Percentiles rank a stretch among this genome's conserved stretches.
phyloP scores from a whole-genome alignment of 805 yeast genomes.

The Candida hungchunana region DNA sequence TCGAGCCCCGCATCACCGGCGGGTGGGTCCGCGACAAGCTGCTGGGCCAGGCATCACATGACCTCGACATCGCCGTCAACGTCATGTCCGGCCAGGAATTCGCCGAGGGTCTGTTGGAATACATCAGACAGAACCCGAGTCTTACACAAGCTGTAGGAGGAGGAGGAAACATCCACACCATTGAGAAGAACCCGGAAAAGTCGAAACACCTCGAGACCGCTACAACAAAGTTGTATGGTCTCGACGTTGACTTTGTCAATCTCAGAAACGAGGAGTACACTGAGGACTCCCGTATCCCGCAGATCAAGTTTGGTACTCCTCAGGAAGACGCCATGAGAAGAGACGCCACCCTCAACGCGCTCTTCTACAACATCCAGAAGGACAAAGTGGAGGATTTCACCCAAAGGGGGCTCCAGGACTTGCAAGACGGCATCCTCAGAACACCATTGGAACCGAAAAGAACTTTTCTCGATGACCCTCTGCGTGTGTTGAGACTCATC shows the following conservation, averaged over 20 bases:
- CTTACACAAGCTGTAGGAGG: conserved; percentile 32
- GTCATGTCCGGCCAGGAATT: conserved; percentile 80
- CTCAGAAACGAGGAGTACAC: conserved; percentile 84
- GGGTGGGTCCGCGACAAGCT: conserved; percentile 98
- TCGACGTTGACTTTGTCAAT: conserved; percentile 93
- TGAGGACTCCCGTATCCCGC: conserved; percentile 81
- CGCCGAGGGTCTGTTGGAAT: conserved; percentile 61
- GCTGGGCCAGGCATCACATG: conserved; percentile 75
- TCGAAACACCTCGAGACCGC: conserved; percentile 97
- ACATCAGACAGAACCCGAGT: conserved; percentile 31
- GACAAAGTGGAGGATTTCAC: conserved; percentile 82
- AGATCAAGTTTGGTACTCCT: conserved; percentile 81
- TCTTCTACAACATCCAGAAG: conserved; percentile 77
- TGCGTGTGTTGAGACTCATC: conserved; percentile 78
- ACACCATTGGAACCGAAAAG: conserved; percentile 84
- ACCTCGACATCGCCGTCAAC: conserved; percentile 89
- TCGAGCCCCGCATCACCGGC: conserved; percentile 81
- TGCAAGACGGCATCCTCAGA: conserved; percentile 63
- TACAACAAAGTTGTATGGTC: conserved; percentile 76
- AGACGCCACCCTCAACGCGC: conserved; percentile 92
- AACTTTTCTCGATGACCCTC: conserved; percentile 92
- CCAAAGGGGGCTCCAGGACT: conserved; percentile 66
- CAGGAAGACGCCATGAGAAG: conserved; percentile 86
- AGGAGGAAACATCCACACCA: conserved; percentile 60
- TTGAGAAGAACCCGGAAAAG: conserved; percentile 90